A percentile compares a stretch with the other conserved stretches of the same genome.
Conservation (phyloP, 176 grass and related monocot species). For the Eragrostis nindensis region DNA sequence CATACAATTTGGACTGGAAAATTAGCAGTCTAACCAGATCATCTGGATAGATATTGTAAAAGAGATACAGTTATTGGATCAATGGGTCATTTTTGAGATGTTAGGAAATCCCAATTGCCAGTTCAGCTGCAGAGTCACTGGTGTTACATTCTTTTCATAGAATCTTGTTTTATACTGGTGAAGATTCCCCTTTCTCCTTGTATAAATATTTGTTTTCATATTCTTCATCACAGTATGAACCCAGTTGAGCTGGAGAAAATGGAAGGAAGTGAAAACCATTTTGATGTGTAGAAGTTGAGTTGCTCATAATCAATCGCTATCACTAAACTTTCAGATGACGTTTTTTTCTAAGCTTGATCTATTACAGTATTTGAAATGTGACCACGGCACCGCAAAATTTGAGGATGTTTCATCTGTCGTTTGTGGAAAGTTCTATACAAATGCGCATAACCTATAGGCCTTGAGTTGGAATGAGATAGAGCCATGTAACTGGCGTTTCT, state of each 20-base stretch:
- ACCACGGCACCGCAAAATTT: no score
- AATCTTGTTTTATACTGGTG: slow-evolving; percentile 47
- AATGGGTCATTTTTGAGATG: slow-evolving; percentile 41
- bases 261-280: slow-evolving; percentile 20
- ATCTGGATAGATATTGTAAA: slow-evolving; percentile 69
- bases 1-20: slow-evolving; percentile 53
- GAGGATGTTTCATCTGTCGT: no score
- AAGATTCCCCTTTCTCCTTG: slow-evolving; percentile 35
- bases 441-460: no score
- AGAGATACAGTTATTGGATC: slow-evolving; percentile 56
- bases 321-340: background rate
- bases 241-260: slow-evolving; percentile 19
- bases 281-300: slow-evolving; percentile 28
- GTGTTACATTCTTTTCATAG: slow-evolving; percentile 49
- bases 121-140: slow-evolving; percentile 45
- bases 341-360: background rate
- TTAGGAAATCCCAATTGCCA: slow-evolving; percentile 50
- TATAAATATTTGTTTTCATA: slow-evolving; percentile 40
- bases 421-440: no score
- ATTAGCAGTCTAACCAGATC: slow-evolving; percentile 61
- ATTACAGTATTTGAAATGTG: background rate
- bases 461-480: no score
- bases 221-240: slow-evolving; percentile 36
- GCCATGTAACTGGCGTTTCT: no score
- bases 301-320: background rate